Percentiles rank a stretch among this genome's conserved stretches.
These are phyloP conservation scores for Dictyostelium purpureum DNA, from an alignment of 78 protist genomes.

Conservation along the genomic window DNA sequence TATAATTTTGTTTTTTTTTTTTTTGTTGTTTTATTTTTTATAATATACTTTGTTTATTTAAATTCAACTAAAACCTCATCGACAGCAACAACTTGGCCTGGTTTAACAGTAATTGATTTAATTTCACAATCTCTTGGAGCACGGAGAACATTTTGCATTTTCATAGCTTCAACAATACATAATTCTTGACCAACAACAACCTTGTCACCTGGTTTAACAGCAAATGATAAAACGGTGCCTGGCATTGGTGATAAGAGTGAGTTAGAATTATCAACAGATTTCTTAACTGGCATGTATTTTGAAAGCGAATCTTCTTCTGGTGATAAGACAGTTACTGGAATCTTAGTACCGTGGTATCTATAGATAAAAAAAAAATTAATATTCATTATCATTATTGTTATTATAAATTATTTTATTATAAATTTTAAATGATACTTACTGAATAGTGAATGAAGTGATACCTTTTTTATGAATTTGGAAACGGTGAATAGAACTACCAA, in stretches of 20 bases:
- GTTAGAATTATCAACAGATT: conserved; percentile 65
- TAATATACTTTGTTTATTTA: conserved; percentile 26
- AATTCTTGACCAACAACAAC: conserved; percentile 90
- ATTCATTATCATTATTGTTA: too few species aligned
- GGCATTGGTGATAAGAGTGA: conserved; percentile 93
- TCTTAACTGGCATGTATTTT: conserved; percentile 83
- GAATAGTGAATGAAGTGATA: conserved; percentile 25
- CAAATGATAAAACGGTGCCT: conserved; percentile 83
- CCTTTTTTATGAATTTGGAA: conserved; percentile 50
- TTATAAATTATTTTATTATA: too few species aligned
- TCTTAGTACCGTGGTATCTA: conserved; percentile 83
- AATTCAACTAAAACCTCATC: conserved; percentile 66
- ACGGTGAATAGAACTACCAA: conserved; percentile 18
- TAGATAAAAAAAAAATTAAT: too few species aligned
- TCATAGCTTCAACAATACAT: conserved; percentile 98
- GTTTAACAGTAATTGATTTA: conserved; percentile 57
- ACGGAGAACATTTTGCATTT: conserved; percentile 97
- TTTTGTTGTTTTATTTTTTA: too few species aligned
- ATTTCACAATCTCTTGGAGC: conserved; percentile 89
- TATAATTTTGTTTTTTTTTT: too few species aligned
- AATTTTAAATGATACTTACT: too few species aligned
- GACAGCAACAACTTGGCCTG: conserved; percentile 72
- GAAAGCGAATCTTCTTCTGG: conserved; percentile 34
- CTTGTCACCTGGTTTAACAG: conserved; percentile 88
- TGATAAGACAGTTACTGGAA: conserved; percentile 34